phyloP scores from a whole-genome alignment of 805 yeast species.

The Blastobotrys robertii region DNA sequence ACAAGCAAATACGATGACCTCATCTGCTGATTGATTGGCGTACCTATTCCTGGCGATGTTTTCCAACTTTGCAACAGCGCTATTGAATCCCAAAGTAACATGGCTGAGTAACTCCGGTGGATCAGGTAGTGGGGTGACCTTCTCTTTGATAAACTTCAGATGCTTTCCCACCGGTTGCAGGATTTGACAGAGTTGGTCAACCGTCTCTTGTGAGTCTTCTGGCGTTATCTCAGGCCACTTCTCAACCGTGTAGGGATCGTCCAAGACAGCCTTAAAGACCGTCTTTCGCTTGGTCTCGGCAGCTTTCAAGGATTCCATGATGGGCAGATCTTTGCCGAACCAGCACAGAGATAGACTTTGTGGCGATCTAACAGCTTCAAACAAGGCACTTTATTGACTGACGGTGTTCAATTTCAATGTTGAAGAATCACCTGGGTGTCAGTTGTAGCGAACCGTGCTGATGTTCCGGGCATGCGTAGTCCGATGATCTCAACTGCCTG shows the following conservation, averaged over 20 bases:
- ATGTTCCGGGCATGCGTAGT: no score
- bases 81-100: constrained; percentile 16
- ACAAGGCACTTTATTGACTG: no score
- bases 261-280: constrained; percentile 21
- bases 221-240: constrained; percentile 12
- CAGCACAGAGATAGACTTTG: no score
- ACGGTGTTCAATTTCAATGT: no score
- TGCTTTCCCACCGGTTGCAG: constrained; percentile 8
- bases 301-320: constrained; percentile 5
- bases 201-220: constrained; percentile 7
- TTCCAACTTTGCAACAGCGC: constrained; percentile 14
- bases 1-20: constrained; percentile 12
- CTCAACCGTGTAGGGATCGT: constrained; percentile 18
- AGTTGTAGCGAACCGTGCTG: no score
- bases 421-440: no score
- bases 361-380: no score
- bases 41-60: background rate
- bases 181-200: constrained; percentile 6
- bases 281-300: constrained; percentile 10
- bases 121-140: constrained; percentile 3
- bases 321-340: no score
- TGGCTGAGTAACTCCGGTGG: constrained; percentile 4
- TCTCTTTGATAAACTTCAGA: background rate
- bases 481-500: no score
- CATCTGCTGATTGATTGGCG: background rate